These are phyloP conservation scores for Geotrichum aggregatum DNA, from an alignment of 1,139 yeast species.

Conservation along the genomic window DNA sequence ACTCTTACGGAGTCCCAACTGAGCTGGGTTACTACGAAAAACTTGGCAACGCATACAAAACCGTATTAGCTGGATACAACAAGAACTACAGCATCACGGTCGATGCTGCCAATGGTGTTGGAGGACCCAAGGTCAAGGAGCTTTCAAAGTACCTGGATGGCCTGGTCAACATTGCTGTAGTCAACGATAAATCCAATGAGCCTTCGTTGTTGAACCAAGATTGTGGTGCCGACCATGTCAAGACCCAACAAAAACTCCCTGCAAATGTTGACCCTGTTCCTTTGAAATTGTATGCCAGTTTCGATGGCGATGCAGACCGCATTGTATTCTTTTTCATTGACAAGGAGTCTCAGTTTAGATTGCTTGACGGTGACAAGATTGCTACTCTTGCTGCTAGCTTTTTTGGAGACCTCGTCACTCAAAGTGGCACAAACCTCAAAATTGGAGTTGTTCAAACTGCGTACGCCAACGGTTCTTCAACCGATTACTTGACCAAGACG, in stretches of 20 bases:
- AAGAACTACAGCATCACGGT: slow-evolving; percentile 47
- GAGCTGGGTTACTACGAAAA: slow-evolving; percentile 71
- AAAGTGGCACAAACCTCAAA: slow-evolving; percentile 37
- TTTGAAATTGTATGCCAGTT: slow-evolving; percentile 65
- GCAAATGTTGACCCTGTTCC: slow-evolving; percentile 46
- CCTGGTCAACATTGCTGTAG: slow-evolving; percentile 46
- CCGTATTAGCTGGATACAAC: slow-evolving; percentile 38
- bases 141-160: slow-evolving; percentile 44
- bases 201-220: slow-evolving; percentile 64
- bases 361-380: slow-evolving; percentile 92
- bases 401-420: slow-evolving; percentile 51
- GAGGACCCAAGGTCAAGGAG: slow-evolving; percentile 68
- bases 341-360: slow-evolving; percentile 48
- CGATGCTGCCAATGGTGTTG: slow-evolving; percentile 95
- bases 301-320: slow-evolving; percentile 97
- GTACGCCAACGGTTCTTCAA: slow-evolving; percentile 91
- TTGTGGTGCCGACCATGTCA: slow-evolving; percentile 96
- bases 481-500: slow-evolving; percentile 59
- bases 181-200: slow-evolving; percentile 55
- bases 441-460: slow-evolving; percentile 96
- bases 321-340: slow-evolving; percentile 76
- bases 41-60: slow-evolving; percentile 48
- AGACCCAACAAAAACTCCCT: slow-evolving; percentile 80
- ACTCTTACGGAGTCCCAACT: slow-evolving; percentile 56
- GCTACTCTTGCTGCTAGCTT: slow-evolving; percentile 78